These are phyloP conservation scores for Galerina sulciceps DNA, from an alignment of 768 basidiomycete species.

Conservation along the genomic window DNA sequence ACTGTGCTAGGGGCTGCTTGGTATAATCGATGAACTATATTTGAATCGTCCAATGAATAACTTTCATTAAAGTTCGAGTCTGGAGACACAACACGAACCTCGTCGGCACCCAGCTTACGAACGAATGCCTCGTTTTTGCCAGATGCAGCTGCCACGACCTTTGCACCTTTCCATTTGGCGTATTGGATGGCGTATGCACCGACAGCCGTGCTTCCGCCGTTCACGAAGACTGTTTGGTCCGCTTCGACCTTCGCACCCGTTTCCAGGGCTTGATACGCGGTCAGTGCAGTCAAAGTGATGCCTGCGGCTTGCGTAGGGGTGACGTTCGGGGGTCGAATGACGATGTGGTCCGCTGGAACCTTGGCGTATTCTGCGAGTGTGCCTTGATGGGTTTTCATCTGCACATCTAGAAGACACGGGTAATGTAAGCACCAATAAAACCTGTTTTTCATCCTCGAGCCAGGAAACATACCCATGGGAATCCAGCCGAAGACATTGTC, in stretches of 20 bases:
- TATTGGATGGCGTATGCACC: slow-evolving; percentile 76
- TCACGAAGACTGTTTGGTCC: slow-evolving; percentile 66
- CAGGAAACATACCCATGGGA: slow-evolving; percentile 17
- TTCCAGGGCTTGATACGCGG: slow-evolving; percentile 62
- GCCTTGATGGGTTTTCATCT: slow-evolving; percentile 50
- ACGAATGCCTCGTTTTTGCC: slow-evolving; percentile 63
- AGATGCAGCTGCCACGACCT: slow-evolving; percentile 64
- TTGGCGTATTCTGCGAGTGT: slow-evolving; percentile 60
- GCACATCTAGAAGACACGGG: slow-evolving; percentile 19
- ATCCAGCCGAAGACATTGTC: slow-evolving; percentile 68
- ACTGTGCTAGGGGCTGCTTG: slow-evolving; percentile 47
- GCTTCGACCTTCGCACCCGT: slow-evolving; percentile 51
- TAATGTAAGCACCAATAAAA: neutral
- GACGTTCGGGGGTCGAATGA: slow-evolving; percentile 51
- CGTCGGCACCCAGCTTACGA: slow-evolving; percentile 64
- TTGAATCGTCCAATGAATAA: neutral
- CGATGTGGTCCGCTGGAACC: slow-evolving; percentile 45
- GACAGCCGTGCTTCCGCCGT: slow-evolving; percentile 72
- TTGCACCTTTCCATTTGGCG: slow-evolving; percentile 66
- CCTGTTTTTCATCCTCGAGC: no score
- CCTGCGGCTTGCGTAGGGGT: slow-evolving; percentile 64
- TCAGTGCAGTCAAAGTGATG: slow-evolving; percentile 58
- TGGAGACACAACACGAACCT: slow-evolving; percentile 38
- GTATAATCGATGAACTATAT: slow-evolving; percentile 66
- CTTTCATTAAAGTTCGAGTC: neutral